phyloP scores from a whole-genome alignment of 2,329 filamentous ascomycete species.

The Paraphoma sp. region DNA sequence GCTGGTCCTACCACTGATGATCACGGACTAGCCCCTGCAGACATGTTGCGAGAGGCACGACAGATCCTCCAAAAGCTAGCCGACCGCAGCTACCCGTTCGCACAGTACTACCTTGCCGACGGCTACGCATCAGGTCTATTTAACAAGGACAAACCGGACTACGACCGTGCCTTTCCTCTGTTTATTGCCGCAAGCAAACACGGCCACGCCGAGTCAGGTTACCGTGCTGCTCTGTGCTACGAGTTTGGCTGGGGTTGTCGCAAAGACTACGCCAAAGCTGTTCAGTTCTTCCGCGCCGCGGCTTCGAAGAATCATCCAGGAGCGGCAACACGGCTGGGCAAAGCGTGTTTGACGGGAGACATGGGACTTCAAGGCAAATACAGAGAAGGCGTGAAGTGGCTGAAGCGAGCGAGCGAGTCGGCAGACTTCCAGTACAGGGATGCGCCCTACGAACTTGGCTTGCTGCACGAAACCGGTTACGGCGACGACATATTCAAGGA shows the following conservation, averaged over 20 bases:
- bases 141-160: conserved; percentile 91
- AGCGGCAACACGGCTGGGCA: conserved; percentile 89
- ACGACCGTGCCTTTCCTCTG: conserved; percentile 88
- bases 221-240: conserved; percentile 91
- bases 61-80: conserved; percentile 85
- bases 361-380: conserved; percentile 84
- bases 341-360: conserved; percentile 88
- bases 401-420: conserved; percentile 89
- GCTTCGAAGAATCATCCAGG: conserved; percentile 95
- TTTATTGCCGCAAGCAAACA: conserved; percentile 96
- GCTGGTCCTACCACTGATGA: conserved; percentile 34
- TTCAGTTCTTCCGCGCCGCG: conserved; percentile 89
- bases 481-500: conserved; percentile 95
- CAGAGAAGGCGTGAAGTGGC: conserved; percentile 92
- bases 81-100: conserved; percentile 91
- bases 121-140: conserved; percentile 94
- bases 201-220: conserved; percentile 94
- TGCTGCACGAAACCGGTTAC: conserved; percentile 90
- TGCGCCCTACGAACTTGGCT: conserved; percentile 87
- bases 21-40: conserved; percentile 57
- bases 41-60: conserved; percentile 86
- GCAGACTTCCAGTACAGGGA: conserved; percentile 92
- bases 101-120: conserved; percentile 96
- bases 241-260: conserved; percentile 98
- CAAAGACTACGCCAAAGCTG: conserved; percentile 87